Base-by-base conservation (phyloP, 208 protist species). In the Trypanosoma mega region DNA sequence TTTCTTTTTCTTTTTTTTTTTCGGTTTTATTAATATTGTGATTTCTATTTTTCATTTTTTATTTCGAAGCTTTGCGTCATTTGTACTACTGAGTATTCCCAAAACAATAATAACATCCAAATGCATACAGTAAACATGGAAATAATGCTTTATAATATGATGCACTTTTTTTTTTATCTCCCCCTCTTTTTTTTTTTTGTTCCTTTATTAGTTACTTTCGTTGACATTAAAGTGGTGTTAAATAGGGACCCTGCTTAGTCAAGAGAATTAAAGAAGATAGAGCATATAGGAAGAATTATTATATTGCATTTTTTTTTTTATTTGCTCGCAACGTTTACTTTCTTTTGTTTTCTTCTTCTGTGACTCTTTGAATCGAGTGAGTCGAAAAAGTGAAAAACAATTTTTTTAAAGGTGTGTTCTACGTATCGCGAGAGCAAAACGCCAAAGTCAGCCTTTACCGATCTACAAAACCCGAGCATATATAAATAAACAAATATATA, bases 341-440 rank as follows among this genome's bases (percentile, higher is more conserved):
- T 44, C 26, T 45, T 30, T 43, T 57, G 30, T 23, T 57, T 54
- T 54, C 29, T 59, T 41, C 41, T 36, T 64, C n/a, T 61, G 23
- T 69, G 9, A 63, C 51, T 50, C 29, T 52, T 61, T 59, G 48
- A 41, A 51, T 62, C 46, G 5, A 24, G 49, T 51, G 48, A n/a
- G n/a, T n/a, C n/a, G n/a, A n/a, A n/a, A n/a, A n/a, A n/a, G n/a
- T n/a, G n/a, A n/a, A n/a, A n/a, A n/a, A n/a, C n/a, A n/a, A n/a
- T n/a, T n/a, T n/a, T n/a, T n/a, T n/a, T n/a, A n/a, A n/a, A n/a
- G n/a, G n/a, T n/a, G n/a, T n/a, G n/a, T n/a, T n/a, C n/a, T n/a
- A n/a, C n/a, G n/a, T n/a, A n/a, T n/a, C n/a, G n/a, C n/a, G n/a
- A n/a, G n/a, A n/a, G n/a, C n/a, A n/a, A n/a, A n/a, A n/a, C n/a